These are phyloP conservation scores for Stipa capillata DNA, from an alignment of 176 grass and related monocot species.

Conservation along the genomic window DNA sequence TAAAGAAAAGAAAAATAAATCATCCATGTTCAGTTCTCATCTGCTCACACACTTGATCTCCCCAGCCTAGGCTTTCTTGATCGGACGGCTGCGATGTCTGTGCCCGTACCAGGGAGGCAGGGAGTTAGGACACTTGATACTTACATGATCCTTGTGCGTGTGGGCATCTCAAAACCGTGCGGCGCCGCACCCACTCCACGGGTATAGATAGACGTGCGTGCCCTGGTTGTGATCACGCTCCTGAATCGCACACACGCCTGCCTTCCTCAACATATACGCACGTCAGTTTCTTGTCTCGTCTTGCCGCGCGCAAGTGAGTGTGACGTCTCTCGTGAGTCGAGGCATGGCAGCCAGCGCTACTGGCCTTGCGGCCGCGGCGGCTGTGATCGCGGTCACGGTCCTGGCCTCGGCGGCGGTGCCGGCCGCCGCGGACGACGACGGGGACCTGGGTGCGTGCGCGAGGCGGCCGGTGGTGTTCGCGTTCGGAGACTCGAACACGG, in stretches of 20 bases:
- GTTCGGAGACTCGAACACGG: slow-evolving; percentile 92
- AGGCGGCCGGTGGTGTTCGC: slow-evolving; percentile 51
- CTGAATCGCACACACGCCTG: neutral
- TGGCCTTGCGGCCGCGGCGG: neutral
- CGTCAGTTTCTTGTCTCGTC: neutral
- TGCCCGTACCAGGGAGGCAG: neutral
- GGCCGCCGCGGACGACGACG: neutral
- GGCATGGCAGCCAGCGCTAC: neutral
- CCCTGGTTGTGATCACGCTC: neutral
- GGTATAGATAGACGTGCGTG: neutral
- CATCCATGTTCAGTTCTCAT: too few species aligned
- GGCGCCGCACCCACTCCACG: neutral
- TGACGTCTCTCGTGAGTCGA: neutral
- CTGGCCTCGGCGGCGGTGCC: neutral
- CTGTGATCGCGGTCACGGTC: neutral
- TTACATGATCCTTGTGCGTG: neutral
- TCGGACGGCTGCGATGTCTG: neutral
- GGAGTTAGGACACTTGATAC: neutral
- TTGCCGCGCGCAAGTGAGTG: too few species aligned
- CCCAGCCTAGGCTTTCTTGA: neutral
- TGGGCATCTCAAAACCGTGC: neutral
- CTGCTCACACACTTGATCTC: neutral
- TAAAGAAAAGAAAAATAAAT: too few species aligned
- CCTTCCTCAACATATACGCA: neutral
- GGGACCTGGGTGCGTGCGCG: neutral